These are phyloP conservation scores for Wallacemonas sp. DNA, from an alignment of 208 protist genomes.

Conservation along the genomic window DNA sequence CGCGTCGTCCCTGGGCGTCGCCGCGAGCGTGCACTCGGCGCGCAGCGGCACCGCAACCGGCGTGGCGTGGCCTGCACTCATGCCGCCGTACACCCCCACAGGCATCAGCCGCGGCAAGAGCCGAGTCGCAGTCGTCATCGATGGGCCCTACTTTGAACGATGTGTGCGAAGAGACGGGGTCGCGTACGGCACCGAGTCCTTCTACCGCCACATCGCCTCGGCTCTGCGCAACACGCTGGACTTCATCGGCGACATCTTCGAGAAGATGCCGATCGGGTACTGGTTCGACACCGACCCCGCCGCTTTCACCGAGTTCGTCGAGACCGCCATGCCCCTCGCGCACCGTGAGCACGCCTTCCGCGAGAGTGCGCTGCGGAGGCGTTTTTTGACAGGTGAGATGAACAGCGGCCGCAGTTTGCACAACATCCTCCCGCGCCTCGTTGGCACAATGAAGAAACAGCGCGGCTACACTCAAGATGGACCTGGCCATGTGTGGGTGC, in stretches of 20 bases:
- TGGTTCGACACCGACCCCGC: constrained; percentile 87
- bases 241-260: constrained; percentile 83
- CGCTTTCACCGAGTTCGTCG: constrained; percentile 74
- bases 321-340: constrained; percentile 69
- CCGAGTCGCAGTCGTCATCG: constrained; percentile 77
- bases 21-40: not conserved
- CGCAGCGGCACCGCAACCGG: not conserved
- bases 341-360: constrained; percentile 61
- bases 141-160: constrained; percentile 88
- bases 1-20: constrained; percentile 1
- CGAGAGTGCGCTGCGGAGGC: constrained; percentile 52
- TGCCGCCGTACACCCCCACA: constrained; percentile 46
- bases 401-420: constrained; percentile 62
- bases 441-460: constrained; percentile 84
- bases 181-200: constrained; percentile 27
- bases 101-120: constrained; percentile 26
- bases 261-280: constrained; percentile 65
- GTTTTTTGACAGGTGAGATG: constrained; percentile 78
- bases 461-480: constrained; percentile 71
- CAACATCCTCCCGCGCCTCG: constrained; percentile 80
- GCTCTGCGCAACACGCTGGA: constrained; percentile 65
- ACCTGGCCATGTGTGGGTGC: constrained; percentile 80
- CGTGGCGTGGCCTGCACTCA: constrained; percentile 1
- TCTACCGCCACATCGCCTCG: constrained; percentile 47
- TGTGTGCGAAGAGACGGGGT: constrained; percentile 46